Evolutionary conservation across 345 rosid species (phyloP).

Genomic region (Pistacia atlantica): DNA sequence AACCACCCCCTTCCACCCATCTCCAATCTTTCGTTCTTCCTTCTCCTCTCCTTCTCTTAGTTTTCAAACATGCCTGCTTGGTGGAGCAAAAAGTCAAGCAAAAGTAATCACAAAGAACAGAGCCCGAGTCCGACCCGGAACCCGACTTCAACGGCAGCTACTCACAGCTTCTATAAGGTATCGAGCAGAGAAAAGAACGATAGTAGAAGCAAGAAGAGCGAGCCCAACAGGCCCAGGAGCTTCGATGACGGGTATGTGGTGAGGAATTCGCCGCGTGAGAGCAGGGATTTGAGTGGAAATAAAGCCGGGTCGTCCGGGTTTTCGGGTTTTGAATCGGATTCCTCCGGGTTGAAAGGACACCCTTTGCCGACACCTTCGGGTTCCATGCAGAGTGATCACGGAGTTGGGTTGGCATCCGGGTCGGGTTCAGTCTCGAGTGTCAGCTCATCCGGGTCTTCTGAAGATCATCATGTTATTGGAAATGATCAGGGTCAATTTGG

Average conservation of each 20-base stretch:
- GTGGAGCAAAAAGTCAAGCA: constrained; percentile 69
- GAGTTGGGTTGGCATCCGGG: constrained; percentile 52
- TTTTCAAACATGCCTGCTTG: constrained; percentile 65
- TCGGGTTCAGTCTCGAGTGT: constrained; percentile 73
- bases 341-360: constrained; percentile 53
- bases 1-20: neutral
- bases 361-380: constrained; percentile 78
- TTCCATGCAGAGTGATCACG: constrained; percentile 42
- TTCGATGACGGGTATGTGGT: constrained; percentile 34
- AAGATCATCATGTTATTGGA: constrained; percentile 60
- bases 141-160: too few species aligned
- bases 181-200: too few species aligned
- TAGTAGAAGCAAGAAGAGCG: constrained; percentile 19
- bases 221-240: constrained; percentile 31
- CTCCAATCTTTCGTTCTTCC: constrained; percentile 18
- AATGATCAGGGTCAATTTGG: constrained; percentile 47
- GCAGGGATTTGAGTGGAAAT: constrained; percentile 40
- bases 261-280: constrained; percentile 51
- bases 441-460: constrained; percentile 86
- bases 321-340: constrained; percentile 75
- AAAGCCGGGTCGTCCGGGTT: constrained; percentile 57
- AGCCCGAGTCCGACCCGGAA: constrained; percentile 13
- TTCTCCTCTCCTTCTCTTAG: neutral
- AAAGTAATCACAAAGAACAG: constrained; percentile 47
- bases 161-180: too few species aligned